A percentile compares a stretch with the other conserved stretches of the same genome.
Evolutionary conservation across 1,284 basidiomycete species (phyloP).

Genomic region (Entoloma clypeatum): DNA sequence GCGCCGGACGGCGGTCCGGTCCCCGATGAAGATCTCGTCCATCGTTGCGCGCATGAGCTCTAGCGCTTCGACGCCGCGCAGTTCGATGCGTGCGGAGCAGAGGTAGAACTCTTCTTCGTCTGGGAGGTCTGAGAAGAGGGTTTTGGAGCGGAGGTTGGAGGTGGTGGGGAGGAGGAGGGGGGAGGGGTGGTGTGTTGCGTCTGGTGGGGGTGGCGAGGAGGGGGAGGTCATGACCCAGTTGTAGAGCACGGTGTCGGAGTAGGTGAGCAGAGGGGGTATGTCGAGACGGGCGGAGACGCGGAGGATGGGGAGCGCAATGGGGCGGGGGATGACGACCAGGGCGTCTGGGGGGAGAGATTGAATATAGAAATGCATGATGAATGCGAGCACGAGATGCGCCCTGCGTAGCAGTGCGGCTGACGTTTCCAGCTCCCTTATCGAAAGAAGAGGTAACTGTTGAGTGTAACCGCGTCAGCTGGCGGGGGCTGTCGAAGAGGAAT

Average conservation of each 20-base stretch:
- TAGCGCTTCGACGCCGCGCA: conserved; percentile 83
- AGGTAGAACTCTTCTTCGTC: conserved; percentile 94
- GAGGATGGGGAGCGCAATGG: conserved; percentile 77
- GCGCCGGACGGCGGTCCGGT: conserved; percentile 69
- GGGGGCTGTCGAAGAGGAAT: background rate
- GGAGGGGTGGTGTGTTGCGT: conserved; percentile 30
- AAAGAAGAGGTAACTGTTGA: conserved; percentile 45
- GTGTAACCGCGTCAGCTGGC: background rate
- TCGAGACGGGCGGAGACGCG: conserved; percentile 71
- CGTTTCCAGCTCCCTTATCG: conserved; percentile 43
- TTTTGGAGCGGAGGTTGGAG: conserved; percentile 62
- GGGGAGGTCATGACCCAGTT: conserved; percentile 82
- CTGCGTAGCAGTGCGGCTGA: conserved; percentile 72
- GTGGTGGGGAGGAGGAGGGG: conserved; percentile 54
- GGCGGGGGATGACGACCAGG: conserved; percentile 61
- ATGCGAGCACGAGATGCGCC: conserved; percentile 83
- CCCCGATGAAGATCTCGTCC: conserved; percentile 90
- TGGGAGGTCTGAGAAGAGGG: conserved; percentile 73
- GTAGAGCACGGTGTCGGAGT: conserved; percentile 92
- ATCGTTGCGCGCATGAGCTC: conserved; percentile 84
- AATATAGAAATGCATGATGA: conserved; percentile 86
- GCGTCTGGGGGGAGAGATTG: conserved; percentile 60
- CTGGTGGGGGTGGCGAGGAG: no score
- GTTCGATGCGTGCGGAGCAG: conserved; percentile 85
- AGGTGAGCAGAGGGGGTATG: conserved; percentile 89